These are phyloP conservation scores for Scheffersomyces cryptocercus DNA, from an alignment of 1,139 yeast species.

Conservation along the genomic window DNA sequence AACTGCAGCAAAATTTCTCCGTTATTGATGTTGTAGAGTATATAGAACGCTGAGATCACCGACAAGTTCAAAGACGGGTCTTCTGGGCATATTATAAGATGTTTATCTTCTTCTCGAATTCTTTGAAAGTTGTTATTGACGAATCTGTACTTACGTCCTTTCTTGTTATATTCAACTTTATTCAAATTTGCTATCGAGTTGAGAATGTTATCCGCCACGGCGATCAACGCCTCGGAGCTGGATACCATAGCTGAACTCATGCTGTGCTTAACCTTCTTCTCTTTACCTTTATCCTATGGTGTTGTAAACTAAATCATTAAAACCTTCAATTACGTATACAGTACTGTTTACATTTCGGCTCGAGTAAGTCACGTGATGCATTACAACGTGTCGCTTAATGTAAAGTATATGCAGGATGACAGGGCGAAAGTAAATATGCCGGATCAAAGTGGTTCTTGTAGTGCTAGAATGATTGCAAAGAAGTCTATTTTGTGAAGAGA, in stretches of 20 bases:
- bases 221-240: slow-evolving; percentile 19
- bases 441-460: too few relatives aligned
- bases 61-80: slow-evolving; percentile 37
- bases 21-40: slow-evolving; percentile 37
- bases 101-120: slow-evolving; percentile 53
- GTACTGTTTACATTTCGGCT: too few relatives aligned
- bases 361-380: too few relatives aligned
- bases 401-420: too few relatives aligned
- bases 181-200: slow-evolving; percentile 28
- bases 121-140: slow-evolving; percentile 52
- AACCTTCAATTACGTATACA: too few relatives aligned
- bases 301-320: too few relatives aligned
- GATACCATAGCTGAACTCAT: neutral
- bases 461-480: too few relatives aligned
- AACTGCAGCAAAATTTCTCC: slow-evolving; percentile 34
- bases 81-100: slow-evolving; percentile 44
- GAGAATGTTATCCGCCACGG: slow-evolving; percentile 22
- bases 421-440: too few relatives aligned
- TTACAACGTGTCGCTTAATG: too few relatives aligned
- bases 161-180: slow-evolving; percentile 46
- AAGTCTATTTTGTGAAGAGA: too few relatives aligned
- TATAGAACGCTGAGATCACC: slow-evolving; percentile 44
- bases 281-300: too few relatives aligned
- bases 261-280: too few relatives aligned
- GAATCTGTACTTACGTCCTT: slow-evolving; percentile 54